Conservation (phyloP, 2,329 filamentous ascomycete species). For the Fusarium xyrophilum region DNA sequence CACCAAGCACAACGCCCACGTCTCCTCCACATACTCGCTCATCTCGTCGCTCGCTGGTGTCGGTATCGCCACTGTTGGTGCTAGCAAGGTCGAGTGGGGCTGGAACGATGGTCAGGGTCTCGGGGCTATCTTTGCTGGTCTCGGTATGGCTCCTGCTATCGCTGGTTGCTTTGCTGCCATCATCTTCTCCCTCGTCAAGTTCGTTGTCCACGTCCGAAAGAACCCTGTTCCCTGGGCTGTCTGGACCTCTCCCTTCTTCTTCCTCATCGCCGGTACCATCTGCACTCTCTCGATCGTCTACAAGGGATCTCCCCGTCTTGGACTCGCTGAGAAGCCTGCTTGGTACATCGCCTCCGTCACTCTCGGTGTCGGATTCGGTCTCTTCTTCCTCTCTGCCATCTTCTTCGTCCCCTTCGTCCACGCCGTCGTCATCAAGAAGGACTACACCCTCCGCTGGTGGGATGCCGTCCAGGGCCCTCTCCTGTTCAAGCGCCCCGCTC, state of each 20-base stretch:
- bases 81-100: slow-evolving; percentile 69
- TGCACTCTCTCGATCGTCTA: slow-evolving; percentile 81
- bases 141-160: slow-evolving; percentile 74
- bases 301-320: slow-evolving; percentile 71
- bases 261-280: slow-evolving; percentile 76
- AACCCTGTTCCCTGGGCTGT: slow-evolving; percentile 77
- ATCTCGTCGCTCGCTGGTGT: slow-evolving; percentile 73
- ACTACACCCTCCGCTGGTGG: slow-evolving; percentile 69
- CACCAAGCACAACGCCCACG: slow-evolving; percentile 74
- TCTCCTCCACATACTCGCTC: slow-evolving; percentile 75
- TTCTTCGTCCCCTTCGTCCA: slow-evolving; percentile 79
- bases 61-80: slow-evolving; percentile 71
- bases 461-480: slow-evolving; percentile 68
- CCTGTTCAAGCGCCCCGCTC: slow-evolving; percentile 65
- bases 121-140: slow-evolving; percentile 74
- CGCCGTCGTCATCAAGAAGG: slow-evolving; percentile 71
- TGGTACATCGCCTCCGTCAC: slow-evolving; percentile 73
- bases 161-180: slow-evolving; percentile 68
- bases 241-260: slow-evolving; percentile 76
- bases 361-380: slow-evolving; percentile 66
- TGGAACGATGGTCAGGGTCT: slow-evolving; percentile 74
- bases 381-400: slow-evolving; percentile 65
- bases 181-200: slow-evolving; percentile 72
- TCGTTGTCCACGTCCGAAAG: slow-evolving; percentile 73
- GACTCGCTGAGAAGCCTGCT: slow-evolving; percentile 57